Conservation (phyloP, 2,329 filamentous ascomycete species). For the Coniochaeta sp. region DNA sequence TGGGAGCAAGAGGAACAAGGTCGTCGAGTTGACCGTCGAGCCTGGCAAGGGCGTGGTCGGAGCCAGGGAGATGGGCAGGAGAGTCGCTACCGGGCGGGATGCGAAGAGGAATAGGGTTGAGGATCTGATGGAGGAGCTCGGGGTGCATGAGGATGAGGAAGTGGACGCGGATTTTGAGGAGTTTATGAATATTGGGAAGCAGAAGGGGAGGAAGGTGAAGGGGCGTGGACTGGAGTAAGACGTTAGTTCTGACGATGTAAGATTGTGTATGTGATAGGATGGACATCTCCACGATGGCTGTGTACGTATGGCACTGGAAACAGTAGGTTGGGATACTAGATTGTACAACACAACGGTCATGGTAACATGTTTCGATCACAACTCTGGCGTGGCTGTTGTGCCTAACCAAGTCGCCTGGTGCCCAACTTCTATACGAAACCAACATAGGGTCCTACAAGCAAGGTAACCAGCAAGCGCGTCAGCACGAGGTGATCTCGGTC, state of each 20-base stretch:
- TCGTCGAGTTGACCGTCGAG: constrained; percentile 30
- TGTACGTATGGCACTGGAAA: not conserved
- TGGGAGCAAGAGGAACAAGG: constrained; percentile 31
- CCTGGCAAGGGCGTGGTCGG: constrained; percentile 27
- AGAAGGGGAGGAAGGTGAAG: not conserved
- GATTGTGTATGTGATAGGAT: not conserved
- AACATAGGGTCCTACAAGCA: too few species aligned
- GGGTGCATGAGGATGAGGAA: constrained; percentile 13
- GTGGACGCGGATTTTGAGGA: constrained; percentile 11
- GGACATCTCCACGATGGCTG: not conserved
- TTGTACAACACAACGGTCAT: too few species aligned
- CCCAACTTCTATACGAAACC: too few species aligned
- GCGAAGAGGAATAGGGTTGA: constrained; percentile 31
- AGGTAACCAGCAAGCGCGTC: too few species aligned
- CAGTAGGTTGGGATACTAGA: too few species aligned
- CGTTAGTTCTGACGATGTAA: not conserved
- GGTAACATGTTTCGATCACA: too few species aligned
- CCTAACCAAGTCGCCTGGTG: too few species aligned
- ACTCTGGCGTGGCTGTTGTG: too few species aligned
- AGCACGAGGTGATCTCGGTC: too few species aligned
- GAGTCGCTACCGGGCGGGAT: constrained; percentile 22
- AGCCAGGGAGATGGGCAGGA: constrained; percentile 27
- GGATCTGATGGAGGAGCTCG: constrained; percentile 32
- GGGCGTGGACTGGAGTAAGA: not conserved
- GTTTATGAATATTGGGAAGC: not conserved